phyloP scores from a whole-genome alignment of 2,329 filamentous ascomycete species.

The Sclerotinia spermophila region DNA sequence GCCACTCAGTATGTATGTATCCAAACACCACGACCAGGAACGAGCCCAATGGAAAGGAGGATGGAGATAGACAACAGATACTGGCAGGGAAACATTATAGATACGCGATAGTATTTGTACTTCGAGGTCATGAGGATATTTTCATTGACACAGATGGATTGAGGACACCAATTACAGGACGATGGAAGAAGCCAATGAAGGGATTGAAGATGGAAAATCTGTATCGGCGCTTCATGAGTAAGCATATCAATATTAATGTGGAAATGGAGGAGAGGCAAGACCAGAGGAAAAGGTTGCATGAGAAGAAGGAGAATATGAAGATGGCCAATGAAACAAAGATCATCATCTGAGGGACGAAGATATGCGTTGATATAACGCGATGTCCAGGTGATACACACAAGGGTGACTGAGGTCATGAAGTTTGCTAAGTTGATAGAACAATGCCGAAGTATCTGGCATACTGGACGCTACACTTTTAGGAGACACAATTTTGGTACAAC shows the following conservation, averaged over 20 bases:
- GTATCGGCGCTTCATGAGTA: constrained; percentile 23
- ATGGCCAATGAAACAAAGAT: background rate
- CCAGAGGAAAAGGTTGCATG: constrained; percentile 26
- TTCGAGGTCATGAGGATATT: constrained; percentile 29
- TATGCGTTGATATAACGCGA: background rate
- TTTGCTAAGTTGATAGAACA: background rate
- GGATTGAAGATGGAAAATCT: constrained; percentile 25
- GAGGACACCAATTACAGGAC: constrained; percentile 29
- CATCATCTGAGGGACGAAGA: background rate
- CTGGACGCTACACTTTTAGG: background rate
- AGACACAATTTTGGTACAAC: background rate
- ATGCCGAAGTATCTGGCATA: background rate
- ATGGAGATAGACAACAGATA: background rate
- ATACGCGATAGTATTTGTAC: constrained; percentile 33
- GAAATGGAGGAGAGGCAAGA: constrained; percentile 25
- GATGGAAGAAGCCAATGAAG: constrained; percentile 23
- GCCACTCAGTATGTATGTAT: constrained; percentile 30
- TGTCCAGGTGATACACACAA: background rate
- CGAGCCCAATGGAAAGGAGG: background rate
- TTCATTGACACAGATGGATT: constrained; percentile 29
- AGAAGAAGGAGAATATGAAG: constrained; percentile 17
- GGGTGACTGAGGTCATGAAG: background rate
- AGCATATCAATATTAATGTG: constrained; percentile 32
- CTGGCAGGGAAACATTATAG: constrained; percentile 18
- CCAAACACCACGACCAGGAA: background rate